Percentiles rank a stretch among this genome's conserved stretches.
Conservation (phyloP, 1,284 basidiomycete genomes). For the Cerioporus squamosus region DNA sequence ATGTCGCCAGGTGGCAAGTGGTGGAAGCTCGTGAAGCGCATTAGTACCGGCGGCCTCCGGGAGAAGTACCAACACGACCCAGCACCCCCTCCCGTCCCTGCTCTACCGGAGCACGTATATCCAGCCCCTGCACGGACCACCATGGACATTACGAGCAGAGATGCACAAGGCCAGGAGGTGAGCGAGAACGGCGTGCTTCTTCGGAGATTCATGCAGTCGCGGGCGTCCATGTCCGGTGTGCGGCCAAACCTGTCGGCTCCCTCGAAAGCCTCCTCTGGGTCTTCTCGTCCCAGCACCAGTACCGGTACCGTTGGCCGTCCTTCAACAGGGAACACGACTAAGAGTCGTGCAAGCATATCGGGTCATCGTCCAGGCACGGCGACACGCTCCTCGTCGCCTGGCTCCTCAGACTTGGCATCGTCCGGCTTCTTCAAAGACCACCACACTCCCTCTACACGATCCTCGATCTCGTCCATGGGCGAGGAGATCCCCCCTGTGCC, state of each 20-base stretch:
- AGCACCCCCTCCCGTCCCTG: slow-evolving; percentile 62
- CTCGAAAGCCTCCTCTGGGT: slow-evolving; percentile 2
- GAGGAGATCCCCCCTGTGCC: slow-evolving; percentile 48
- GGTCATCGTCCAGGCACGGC: slow-evolving; percentile 42
- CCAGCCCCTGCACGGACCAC: slow-evolving; percentile 24
- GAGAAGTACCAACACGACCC: slow-evolving; percentile 49
- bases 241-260: slow-evolving; percentile 27
- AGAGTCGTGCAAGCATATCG: slow-evolving; percentile 26
- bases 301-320: slow-evolving; percentile 27
- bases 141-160: slow-evolving; percentile 29
- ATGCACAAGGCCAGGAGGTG: slow-evolving; percentile 15
- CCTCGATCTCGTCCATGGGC: slow-evolving; percentile 61
- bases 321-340: slow-evolving; percentile 16
- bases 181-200: slow-evolving; percentile 23
- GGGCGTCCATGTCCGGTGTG: slow-evolving; percentile 34
- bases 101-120: slow-evolving; percentile 49
- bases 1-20: slow-evolving; percentile 47
- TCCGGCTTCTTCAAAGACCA: slow-evolving; percentile 50
- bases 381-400: slow-evolving; percentile 59
- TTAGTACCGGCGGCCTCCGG: slow-evolving; percentile 64
- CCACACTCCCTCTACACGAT: slow-evolving; percentile 50
- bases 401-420: slow-evolving; percentile 59
- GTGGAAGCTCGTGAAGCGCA: slow-evolving; percentile 72
- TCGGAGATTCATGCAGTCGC: slow-evolving; percentile 36
- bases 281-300: slow-evolving; percentile 19